Conservation (phyloP, 2,329 filamentous ascomycete species). For the Esteya vermicola region DNA sequence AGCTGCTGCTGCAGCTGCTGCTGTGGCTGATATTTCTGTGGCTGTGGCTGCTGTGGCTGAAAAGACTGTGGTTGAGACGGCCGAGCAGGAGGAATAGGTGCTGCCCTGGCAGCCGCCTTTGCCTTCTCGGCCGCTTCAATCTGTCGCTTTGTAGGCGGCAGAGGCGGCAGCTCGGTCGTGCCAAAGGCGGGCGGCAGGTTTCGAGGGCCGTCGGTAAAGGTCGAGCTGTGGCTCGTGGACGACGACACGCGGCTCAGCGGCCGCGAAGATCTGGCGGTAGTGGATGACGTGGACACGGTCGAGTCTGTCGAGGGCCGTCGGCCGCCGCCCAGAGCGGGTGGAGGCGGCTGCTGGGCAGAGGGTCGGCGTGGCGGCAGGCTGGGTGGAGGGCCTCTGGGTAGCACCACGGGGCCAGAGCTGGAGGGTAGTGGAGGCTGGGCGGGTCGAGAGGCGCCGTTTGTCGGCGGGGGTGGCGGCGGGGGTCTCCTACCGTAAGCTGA, state of each 20-base stretch:
- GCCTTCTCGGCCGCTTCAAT: constrained; percentile 28
- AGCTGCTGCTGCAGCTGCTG: too few relatives aligned
- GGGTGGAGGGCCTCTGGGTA: constrained; percentile 21
- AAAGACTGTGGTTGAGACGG: not conserved
- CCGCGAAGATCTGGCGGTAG: constrained; percentile 29
- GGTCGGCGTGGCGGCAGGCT: constrained; percentile 35
- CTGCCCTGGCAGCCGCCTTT: not conserved
- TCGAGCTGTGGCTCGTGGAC: constrained; percentile 31
- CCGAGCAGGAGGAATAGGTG: constrained; percentile 4
- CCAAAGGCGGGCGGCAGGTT: constrained; percentile 43
- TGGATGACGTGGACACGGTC: constrained; percentile 37
- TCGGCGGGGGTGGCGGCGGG: constrained; percentile 2
- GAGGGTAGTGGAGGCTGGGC: not conserved
- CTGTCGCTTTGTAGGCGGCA: constrained; percentile 42
- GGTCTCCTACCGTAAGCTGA: not conserved
- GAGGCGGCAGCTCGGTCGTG: constrained; percentile 38
- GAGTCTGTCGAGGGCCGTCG: constrained; percentile 45
- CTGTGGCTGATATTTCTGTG: too few relatives aligned
- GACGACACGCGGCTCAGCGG: constrained; percentile 35
- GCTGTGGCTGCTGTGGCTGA: too few relatives aligned
- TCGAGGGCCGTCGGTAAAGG: constrained; percentile 25
- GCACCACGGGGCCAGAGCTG: too few relatives aligned
- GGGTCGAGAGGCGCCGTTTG: constrained; percentile 9
- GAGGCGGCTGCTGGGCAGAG: constrained; percentile 25
- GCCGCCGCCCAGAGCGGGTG: constrained; percentile 10